Conservation (phyloP, 495 filamentous ascomycete genomes). For the Cairneyella variabilis region DNA sequence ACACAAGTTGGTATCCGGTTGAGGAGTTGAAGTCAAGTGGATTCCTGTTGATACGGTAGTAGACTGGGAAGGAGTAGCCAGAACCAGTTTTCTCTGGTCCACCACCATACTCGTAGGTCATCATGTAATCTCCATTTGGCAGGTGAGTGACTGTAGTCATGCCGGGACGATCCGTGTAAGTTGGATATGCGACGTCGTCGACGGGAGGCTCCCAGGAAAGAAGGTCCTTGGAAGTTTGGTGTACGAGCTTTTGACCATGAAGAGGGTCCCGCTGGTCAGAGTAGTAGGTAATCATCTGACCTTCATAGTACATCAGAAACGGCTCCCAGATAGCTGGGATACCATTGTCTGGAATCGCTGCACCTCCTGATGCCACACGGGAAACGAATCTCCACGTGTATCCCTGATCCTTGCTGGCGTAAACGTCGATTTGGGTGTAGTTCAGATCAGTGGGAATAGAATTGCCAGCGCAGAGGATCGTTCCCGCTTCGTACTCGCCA, state of each 20-base stretch:
- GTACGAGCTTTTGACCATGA: slow-evolving; percentile 64
- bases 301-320: slow-evolving; percentile 52
- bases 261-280: slow-evolving; percentile 63
- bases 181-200: slow-evolving; percentile 56
- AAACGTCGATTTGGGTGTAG: slow-evolving; percentile 63
- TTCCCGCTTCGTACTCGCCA: slow-evolving; percentile 54
- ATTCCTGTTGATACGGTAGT: slow-evolving; percentile 44
- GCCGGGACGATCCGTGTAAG: slow-evolving; percentile 61
- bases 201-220: slow-evolving; percentile 54
- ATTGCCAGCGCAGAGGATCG: slow-evolving; percentile 59
- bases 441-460: slow-evolving; percentile 60
- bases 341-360: slow-evolving; percentile 57
- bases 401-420: slow-evolving; percentile 56
- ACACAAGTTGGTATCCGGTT: slow-evolving; percentile 38
- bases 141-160: slow-evolving; percentile 58
- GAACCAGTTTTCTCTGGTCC: slow-evolving; percentile 30
- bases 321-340: slow-evolving; percentile 70
- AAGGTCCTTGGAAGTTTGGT: slow-evolving; percentile 49
- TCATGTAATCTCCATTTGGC: slow-evolving; percentile 57
- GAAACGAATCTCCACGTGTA: slow-evolving; percentile 63
- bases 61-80: slow-evolving; percentile 44
- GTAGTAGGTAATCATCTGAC: slow-evolving; percentile 61
- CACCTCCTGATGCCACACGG: slow-evolving; percentile 60
- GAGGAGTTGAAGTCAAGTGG: slow-evolving; percentile 49
- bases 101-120: slow-evolving; percentile 61